These are phyloP conservation scores for Xylaria venustula DNA, from an alignment of 495 filamentous ascomycete genomes.

Conservation along the genomic window DNA sequence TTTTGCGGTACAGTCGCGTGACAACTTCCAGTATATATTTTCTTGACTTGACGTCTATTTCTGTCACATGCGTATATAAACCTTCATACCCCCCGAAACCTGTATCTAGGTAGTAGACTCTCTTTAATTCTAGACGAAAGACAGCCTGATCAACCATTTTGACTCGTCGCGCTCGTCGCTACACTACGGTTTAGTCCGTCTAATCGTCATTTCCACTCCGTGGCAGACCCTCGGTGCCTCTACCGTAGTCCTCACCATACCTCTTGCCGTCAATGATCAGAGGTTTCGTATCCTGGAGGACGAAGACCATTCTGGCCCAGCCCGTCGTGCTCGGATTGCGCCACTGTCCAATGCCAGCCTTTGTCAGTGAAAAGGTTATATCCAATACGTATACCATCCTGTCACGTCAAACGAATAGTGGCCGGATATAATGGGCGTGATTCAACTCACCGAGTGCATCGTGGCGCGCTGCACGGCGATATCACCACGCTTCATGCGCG, in stretches of 20 bases:
- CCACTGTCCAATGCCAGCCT: no score
- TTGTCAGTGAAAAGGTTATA: conserved; percentile 50
- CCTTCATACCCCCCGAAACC: neutral
- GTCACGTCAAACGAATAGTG: conserved; percentile 32
- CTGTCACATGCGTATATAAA: no score
- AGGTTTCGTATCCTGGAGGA: conserved; percentile 35
- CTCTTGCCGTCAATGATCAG: conserved; percentile 43
- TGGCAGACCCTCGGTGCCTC: conserved; percentile 31
- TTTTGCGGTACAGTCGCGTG: neutral
- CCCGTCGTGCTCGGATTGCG: conserved; percentile 53
- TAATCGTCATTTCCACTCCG: conserved; percentile 40
- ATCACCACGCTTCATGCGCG: conserved; percentile 59
- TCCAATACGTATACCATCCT: neutral
- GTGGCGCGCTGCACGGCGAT: conserved; percentile 64
- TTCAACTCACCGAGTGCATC: conserved; percentile 50
- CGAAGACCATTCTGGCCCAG: conserved; percentile 35
- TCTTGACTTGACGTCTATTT: neutral
- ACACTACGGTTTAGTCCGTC: neutral
- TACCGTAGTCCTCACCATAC: conserved; percentile 50
- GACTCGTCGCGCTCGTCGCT: neutral
- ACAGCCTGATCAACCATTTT: neutral
- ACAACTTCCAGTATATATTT: neutral
- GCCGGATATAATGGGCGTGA: neutral
- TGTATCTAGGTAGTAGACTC: neutral
- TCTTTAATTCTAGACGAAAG: neutral